A percentile compares a stretch with the other conserved stretches of the same genome.
Evolutionary conservation across 768 basidiomycete species (phyloP).

Genomic region (Leucosporidium yakuticum): DNA sequence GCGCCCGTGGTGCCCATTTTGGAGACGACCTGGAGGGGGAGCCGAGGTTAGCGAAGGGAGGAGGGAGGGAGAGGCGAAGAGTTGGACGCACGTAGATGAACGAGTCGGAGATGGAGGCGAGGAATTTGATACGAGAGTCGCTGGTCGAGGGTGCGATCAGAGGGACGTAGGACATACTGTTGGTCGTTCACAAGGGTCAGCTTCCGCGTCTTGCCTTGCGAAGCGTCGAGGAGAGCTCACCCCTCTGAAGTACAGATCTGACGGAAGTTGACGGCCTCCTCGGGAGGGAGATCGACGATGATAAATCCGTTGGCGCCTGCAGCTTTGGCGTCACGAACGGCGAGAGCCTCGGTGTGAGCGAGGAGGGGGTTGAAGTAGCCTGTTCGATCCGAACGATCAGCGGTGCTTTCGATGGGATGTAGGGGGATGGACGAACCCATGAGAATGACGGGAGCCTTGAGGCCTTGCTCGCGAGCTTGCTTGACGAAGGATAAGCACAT

Average conservation of each 20-base stretch:
- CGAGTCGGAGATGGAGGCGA: constrained; percentile 86
- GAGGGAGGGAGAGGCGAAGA: background rate
- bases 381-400: constrained; percentile 42
- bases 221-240: constrained; percentile 51
- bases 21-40: constrained; percentile 4
- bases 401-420: background rate
- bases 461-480: constrained; percentile 72
- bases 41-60: no score
- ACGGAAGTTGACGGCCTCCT: constrained; percentile 86
- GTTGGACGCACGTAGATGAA: constrained; percentile 73
- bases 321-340: constrained; percentile 78
- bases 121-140: constrained; percentile 76
- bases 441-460: constrained; percentile 78
- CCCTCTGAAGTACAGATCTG: constrained; percentile 72
- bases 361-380: constrained; percentile 97
- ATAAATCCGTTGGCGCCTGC: constrained; percentile 97
- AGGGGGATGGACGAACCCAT: constrained; percentile 61
- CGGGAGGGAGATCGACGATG: constrained; percentile 94
- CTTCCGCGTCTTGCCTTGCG: background rate
- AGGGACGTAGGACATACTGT: constrained; percentile 87
- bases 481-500: constrained; percentile 66
- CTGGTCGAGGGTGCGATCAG: constrained; percentile 92
- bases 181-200: background rate
- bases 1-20: constrained; percentile 99
- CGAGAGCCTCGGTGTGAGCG: constrained; percentile 89